Conservation (phyloP, 23 red algal genomes). For the Chondrus crispus region DNA sequence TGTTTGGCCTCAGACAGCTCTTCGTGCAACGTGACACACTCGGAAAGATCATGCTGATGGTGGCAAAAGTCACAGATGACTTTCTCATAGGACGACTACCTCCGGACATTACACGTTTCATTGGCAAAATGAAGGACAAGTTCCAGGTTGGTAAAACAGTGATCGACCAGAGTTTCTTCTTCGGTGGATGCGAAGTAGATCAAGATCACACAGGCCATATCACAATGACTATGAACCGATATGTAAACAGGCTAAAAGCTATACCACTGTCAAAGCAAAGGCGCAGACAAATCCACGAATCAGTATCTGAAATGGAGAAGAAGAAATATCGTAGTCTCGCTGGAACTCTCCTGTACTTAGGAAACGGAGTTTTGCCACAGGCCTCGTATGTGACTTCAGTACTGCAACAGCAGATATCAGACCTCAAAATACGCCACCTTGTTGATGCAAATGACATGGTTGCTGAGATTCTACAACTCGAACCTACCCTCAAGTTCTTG, state of each 20-base stretch:
- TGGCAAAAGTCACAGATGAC: not conserved
- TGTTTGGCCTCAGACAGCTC: not conserved
- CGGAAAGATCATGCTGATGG: not conserved
- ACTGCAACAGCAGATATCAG: conserved; percentile 16
- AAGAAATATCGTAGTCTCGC: not conserved
- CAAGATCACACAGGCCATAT: not conserved
- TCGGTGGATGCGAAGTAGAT: too few species aligned
- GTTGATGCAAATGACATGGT: conserved; percentile 35
- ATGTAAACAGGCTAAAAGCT: not conserved
- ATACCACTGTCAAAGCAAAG: not conserved
- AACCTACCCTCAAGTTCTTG: not conserved
- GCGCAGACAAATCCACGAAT: not conserved
- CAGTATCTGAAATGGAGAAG: not conserved
- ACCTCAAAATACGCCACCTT: not conserved
- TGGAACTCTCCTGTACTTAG: conserved; percentile 27
- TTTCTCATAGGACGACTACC: not conserved
- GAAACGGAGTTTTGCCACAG: not conserved
- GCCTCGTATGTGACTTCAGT: not conserved
- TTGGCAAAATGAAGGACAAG: not conserved
- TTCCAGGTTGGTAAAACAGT: not conserved
- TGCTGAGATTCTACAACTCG: not conserved
- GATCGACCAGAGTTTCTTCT: too few species aligned
- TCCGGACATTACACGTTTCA: not conserved
- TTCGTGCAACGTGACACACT: not conserved
- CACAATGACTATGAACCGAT: conserved; percentile 8